A percentile compares a stretch with the other conserved stretches of the same genome.
Evolutionary conservation across 176 grass and related monocot species (phyloP).

Genomic region (Ampelocalamus luodianensis): DNA sequence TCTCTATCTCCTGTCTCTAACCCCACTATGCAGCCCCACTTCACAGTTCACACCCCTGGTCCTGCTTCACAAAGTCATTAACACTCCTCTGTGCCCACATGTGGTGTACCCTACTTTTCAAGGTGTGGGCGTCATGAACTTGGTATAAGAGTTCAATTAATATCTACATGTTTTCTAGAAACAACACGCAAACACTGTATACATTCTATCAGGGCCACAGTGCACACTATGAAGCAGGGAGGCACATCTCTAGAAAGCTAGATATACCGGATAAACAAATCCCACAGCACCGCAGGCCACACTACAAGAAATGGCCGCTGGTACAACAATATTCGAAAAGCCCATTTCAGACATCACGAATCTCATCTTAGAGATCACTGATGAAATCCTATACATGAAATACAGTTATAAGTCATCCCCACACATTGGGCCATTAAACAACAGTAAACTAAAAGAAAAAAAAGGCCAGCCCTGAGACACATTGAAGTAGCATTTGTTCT

Average conservation of each 20-base stretch:
- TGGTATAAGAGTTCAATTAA: conserved; percentile 15
- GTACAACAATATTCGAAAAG: conserved; percentile 82
- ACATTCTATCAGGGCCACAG: background rate
- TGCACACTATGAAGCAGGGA: background rate
- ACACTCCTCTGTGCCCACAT: background rate
- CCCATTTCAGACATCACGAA: conserved; percentile 91
- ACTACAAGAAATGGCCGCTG: conserved; percentile 80
- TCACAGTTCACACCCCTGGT: conserved; percentile 29
- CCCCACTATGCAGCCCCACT: conserved; percentile 6
- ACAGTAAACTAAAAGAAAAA: background rate
- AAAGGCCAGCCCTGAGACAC: background rate
- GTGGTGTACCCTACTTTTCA: conserved; percentile 16
- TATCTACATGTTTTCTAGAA: conserved; percentile 10
- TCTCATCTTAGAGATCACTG: conserved; percentile 98
- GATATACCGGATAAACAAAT: conserved; percentile 92
- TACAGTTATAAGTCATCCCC: conserved; percentile 21
- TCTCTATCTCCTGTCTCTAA: background rate
- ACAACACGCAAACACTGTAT: background rate
- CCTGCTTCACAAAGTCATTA: background rate
- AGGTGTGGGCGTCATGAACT: background rate
- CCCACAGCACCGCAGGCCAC: conserved; percentile 82
- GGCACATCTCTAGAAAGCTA: conserved; percentile 32
- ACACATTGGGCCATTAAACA: background rate
- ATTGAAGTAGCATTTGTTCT: conserved; percentile 2
- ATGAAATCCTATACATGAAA: conserved; percentile 75